Evolutionary conservation across 305 asterid genomes (phyloP).

Genomic region (Fraxinus nigra): DNA sequence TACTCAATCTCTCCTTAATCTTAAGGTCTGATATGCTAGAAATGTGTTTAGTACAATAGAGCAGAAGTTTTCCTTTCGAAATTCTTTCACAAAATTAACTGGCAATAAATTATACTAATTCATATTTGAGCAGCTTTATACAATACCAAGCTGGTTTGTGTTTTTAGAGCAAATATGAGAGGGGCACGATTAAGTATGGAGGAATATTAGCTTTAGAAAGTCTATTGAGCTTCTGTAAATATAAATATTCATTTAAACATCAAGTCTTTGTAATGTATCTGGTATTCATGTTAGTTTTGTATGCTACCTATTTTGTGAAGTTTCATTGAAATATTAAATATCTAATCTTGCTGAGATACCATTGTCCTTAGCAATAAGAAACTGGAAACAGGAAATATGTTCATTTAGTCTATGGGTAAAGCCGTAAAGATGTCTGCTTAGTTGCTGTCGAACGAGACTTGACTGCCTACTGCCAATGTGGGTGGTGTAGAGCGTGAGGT

Average conservation of each 20-base stretch:
- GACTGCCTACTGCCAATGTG: background rate
- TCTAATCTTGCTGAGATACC: background rate
- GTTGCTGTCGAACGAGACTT: background rate
- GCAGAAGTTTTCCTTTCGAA: background rate
- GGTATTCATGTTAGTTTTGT: background rate
- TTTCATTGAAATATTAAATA: background rate
- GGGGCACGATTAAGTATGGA: background rate
- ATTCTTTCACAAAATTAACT: background rate
- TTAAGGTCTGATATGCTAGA: background rate
- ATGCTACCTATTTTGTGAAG: background rate
- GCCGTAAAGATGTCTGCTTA: background rate
- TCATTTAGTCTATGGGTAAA: background rate
- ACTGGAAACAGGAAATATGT: background rate
- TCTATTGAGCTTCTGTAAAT: background rate
- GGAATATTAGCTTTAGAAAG: background rate
- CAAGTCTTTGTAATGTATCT: background rate
- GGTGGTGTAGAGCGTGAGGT: background rate
- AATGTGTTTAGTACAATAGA: background rate
- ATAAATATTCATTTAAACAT: background rate
- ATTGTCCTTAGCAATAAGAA: background rate
- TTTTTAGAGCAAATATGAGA: background rate
- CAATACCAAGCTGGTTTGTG: background rate
- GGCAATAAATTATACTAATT: background rate
- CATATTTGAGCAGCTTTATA: background rate
- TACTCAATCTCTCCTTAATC: background rate